Evolutionary conservation across 2,329 filamentous ascomycete genomes (phyloP).

Genomic region (Cadophora luteo-olivacea): DNA sequence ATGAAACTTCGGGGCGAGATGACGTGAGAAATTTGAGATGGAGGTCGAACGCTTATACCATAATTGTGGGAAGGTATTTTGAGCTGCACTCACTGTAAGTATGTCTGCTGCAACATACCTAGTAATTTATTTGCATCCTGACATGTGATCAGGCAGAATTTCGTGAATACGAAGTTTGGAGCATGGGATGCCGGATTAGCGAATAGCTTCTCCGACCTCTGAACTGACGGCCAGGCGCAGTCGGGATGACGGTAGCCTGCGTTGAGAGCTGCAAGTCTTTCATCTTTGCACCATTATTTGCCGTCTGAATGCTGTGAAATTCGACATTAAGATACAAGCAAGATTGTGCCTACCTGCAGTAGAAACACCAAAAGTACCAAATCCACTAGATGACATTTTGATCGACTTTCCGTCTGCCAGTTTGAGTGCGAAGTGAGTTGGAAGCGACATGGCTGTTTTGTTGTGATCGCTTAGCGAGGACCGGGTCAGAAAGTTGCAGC

Average conservation of each 20-base stretch:
- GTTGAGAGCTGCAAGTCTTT: slow-evolving; percentile 21
- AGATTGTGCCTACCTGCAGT: not conserved
- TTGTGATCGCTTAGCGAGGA: not conserved
- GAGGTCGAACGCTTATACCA: too few relatives aligned
- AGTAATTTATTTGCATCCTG: not conserved
- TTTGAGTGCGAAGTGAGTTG: not conserved
- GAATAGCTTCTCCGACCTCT: not conserved
- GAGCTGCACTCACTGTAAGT: too few relatives aligned
- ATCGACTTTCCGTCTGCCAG: not conserved
- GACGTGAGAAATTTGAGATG: too few relatives aligned
- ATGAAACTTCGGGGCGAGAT: too few relatives aligned
- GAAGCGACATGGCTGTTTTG: not conserved
- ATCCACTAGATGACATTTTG: not conserved
- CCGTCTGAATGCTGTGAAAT: slow-evolving; percentile 16
- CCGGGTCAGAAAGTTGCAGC: not conserved
- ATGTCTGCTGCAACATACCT: too few relatives aligned
- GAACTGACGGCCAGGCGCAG: not conserved
- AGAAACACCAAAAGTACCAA: not conserved
- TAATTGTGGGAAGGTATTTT: too few relatives aligned
- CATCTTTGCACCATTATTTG: slow-evolving; percentile 27
- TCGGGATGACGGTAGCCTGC: not conserved
- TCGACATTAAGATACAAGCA: not conserved
- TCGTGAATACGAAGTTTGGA: not conserved
- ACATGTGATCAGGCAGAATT: not conserved
- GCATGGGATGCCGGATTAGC: not conserved